phyloP scores from a whole-genome alignment of 495 filamentous ascomycete species.

The Aspergillus campestris region DNA sequence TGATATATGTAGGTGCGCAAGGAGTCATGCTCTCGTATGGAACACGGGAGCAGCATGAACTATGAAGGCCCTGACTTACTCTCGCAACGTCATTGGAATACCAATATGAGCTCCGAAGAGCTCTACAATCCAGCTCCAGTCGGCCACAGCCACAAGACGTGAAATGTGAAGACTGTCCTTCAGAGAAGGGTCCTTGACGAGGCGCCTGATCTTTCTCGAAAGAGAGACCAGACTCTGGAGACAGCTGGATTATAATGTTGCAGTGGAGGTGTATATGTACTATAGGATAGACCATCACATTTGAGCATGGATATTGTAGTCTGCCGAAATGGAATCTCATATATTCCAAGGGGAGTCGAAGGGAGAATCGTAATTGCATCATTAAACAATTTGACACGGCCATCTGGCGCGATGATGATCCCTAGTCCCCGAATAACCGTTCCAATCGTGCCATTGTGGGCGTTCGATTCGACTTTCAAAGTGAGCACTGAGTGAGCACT shows the following conservation, averaged over 20 bases:
- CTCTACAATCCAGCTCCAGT: slow-evolving; percentile 39
- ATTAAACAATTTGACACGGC: too few relatives aligned
- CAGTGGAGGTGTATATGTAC: not conserved
- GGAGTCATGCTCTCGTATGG: slow-evolving; percentile 45
- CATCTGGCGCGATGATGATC: too few relatives aligned
- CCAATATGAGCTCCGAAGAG: slow-evolving; percentile 5
- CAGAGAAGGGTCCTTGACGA: slow-evolving; percentile 29
- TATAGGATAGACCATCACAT: too few relatives aligned
- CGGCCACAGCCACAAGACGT: slow-evolving; percentile 40
- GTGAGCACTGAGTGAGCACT: too few relatives aligned
- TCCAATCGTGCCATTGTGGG: too few relatives aligned
- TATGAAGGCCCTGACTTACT: slow-evolving; percentile 44
- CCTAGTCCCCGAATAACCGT: too few relatives aligned
- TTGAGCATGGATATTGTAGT: too few relatives aligned
- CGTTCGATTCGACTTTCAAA: too few relatives aligned
- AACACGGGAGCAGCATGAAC: slow-evolving; percentile 38
- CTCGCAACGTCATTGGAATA: slow-evolving; percentile 27
- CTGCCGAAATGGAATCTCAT: too few relatives aligned
- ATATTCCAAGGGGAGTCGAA: too few relatives aligned
- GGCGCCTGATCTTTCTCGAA: slow-evolving; percentile 2
- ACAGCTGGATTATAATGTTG: slow-evolving; percentile 39
- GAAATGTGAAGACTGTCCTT: slow-evolving; percentile 37
- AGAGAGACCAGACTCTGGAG: slow-evolving; percentile 10
- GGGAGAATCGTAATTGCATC: too few relatives aligned
- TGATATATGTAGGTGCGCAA: slow-evolving; percentile 39